Evolutionary conservation across 2,329 filamentous ascomycete genomes (phyloP).

Genomic region (Fusarium sp.): DNA sequence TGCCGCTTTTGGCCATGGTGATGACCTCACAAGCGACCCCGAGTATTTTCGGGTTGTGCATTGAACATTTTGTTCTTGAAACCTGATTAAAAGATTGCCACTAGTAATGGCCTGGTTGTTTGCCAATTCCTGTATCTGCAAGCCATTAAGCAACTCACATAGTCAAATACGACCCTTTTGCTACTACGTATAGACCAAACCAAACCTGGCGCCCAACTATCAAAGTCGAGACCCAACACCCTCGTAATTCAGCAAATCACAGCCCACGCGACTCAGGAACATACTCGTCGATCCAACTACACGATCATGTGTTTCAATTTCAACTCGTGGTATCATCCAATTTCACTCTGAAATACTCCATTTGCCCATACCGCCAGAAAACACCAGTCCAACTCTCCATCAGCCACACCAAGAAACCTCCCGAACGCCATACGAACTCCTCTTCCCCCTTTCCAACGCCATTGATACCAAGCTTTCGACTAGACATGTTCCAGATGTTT

Average conservation of each 20-base stretch:
- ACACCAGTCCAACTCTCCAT: not conserved
- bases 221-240: not conserved
- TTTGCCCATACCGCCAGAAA: not conserved
- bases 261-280: not conserved
- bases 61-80: not conserved
- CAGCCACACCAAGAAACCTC: not conserved
- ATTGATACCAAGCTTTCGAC: slow-evolving; percentile 27
- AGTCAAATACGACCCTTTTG: not conserved
- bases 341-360: not conserved
- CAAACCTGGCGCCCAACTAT: not conserved
- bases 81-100: not conserved
- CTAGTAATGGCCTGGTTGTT: not conserved
- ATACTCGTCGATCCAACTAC: not conserved
- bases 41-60: slow-evolving; percentile 20
- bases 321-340: slow-evolving; percentile 1
- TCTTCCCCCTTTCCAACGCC: not conserved
- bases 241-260: not conserved
- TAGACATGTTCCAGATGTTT: slow-evolving; percentile 28
- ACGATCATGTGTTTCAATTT: not conserved
- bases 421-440: not conserved
- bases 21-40: slow-evolving; percentile 31
- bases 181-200: not conserved
- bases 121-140: not conserved
- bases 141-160: not conserved
- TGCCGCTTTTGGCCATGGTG: slow-evolving; percentile 10